Conservation (phyloP, 495 filamentous ascomycete species). For the Hypomontagnella submonticulosa region DNA sequence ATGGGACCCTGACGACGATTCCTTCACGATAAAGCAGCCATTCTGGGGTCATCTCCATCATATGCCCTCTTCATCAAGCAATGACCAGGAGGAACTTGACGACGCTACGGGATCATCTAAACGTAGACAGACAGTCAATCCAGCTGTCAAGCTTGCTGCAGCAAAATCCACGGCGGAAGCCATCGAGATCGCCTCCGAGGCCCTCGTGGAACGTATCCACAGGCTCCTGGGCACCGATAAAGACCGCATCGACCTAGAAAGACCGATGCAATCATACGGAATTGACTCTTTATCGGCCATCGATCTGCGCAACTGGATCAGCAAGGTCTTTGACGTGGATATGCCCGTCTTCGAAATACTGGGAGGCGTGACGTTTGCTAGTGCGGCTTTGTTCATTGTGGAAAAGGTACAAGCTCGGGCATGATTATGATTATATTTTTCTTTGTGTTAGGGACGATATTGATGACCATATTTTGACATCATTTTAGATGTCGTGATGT, state of each 20-base stretch:
- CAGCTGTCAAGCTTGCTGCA: neutral
- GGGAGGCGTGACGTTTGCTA: slow-evolving; percentile 5
- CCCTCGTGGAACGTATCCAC: slow-evolving; percentile 10
- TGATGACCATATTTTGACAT: no score
- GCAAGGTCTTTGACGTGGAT: slow-evolving; percentile 45
- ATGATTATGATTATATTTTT: no score
- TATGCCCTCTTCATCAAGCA: neutral
- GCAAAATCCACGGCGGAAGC: slow-evolving; percentile 9
- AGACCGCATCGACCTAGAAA: slow-evolving; percentile 40
- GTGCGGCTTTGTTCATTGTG: no score
- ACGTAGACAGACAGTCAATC: neutral
- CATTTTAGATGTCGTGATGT: no score
- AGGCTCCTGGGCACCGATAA: slow-evolving; percentile 8
- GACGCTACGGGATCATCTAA: neutral
- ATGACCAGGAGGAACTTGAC: neutral
- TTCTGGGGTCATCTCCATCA: slow-evolving; percentile 4
- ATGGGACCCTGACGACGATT: neutral
- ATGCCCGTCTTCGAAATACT: slow-evolving; percentile 51
- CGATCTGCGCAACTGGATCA: slow-evolving; percentile 55
- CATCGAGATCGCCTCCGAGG: slow-evolving; percentile 11
- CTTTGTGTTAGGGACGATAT: no score
- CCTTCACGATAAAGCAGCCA: neutral
- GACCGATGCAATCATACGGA: slow-evolving; percentile 47
- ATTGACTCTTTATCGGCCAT: slow-evolving; percentile 56
- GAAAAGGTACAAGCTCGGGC: no score